phyloP scores from a whole-genome alignment of 768 basidiomycete species.

The Cyclocybe cylindracea region DNA sequence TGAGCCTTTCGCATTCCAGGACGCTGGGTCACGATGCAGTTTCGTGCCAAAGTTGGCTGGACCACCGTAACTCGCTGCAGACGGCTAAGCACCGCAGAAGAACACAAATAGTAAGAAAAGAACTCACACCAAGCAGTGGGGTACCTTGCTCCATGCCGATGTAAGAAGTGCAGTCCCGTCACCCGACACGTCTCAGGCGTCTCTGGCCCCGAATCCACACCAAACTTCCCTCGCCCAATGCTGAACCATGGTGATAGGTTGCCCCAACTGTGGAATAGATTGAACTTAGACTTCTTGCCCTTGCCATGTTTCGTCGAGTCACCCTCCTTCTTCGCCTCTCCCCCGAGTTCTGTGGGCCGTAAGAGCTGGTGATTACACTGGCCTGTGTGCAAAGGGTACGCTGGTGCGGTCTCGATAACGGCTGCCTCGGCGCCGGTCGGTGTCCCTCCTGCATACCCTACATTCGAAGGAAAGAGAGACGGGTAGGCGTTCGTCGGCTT shows the following conservation, averaged over 20 bases:
- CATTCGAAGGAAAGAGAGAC: slow-evolving; percentile 71
- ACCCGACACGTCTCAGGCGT: slow-evolving; percentile 70
- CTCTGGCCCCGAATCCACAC: slow-evolving; percentile 69
- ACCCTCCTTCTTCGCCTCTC: slow-evolving; percentile 10
- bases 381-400: slow-evolving; percentile 77
- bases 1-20: slow-evolving; percentile 66
- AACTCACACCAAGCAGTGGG: slow-evolving; percentile 65
- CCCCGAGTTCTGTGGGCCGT: slow-evolving; percentile 39
- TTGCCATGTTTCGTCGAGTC: slow-evolving; percentile 16
- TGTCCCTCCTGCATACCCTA: slow-evolving; percentile 77
- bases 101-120: background rate
- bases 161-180: slow-evolving; percentile 76
- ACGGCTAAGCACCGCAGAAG: slow-evolving; percentile 1
- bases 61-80: slow-evolving; percentile 59
- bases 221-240: slow-evolving; percentile 63
- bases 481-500: slow-evolving; percentile 75
- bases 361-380: slow-evolving; percentile 59
- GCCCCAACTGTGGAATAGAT: slow-evolving; percentile 79
- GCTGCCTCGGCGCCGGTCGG: slow-evolving; percentile 81
- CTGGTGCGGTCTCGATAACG: slow-evolving; percentile 70
- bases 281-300: slow-evolving; percentile 44
- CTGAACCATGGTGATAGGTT: slow-evolving; percentile 88
- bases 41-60: slow-evolving; percentile 58
- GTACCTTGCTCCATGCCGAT: slow-evolving; percentile 80
- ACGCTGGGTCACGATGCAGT: slow-evolving; percentile 51